A percentile compares a stretch with the other conserved stretches of the same genome.
Evolutionary conservation across 2,329 filamentous ascomycete genomes (phyloP).

Genomic region (Talaromyces sp.): DNA sequence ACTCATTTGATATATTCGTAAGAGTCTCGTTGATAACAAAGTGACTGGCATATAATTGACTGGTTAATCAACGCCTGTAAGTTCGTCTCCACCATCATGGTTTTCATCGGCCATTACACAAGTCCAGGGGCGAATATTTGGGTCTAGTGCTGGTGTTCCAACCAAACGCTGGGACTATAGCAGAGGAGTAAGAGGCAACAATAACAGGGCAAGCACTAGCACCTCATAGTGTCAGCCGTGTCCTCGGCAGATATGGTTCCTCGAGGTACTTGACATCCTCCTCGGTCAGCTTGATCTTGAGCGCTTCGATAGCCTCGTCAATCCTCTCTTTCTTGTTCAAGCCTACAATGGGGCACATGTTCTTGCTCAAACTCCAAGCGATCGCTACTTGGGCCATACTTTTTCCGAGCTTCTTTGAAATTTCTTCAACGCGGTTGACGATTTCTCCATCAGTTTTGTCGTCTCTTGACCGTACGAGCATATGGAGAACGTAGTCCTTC

Average conservation of each 20-base stretch:
- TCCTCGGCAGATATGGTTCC: background rate
- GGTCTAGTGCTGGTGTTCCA: too few relatives aligned
- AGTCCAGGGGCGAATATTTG: too few relatives aligned
- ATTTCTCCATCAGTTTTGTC: constrained; percentile 24
- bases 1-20: too few relatives aligned
- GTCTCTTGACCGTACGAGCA: constrained; percentile 31
- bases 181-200: background rate
- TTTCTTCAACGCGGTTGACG: background rate
- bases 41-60: too few relatives aligned
- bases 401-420: background rate
- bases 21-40: too few relatives aligned
- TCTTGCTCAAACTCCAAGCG: constrained; percentile 12
- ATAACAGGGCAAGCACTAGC: background rate
- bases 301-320: constrained; percentile 19
- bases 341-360: constrained; percentile 19
- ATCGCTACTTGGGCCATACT: constrained; percentile 19
- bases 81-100: too few relatives aligned
- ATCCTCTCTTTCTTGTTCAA: constrained; percentile 20
- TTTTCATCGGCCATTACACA: too few relatives aligned
- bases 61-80: too few relatives aligned
- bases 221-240: background rate
- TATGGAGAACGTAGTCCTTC: background rate
- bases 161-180: too few relatives aligned
- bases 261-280: constrained; percentile 9
- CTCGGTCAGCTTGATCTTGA: constrained; percentile 17